Evolutionary conservation across 495 filamentous ascomycete genomes (phyloP).

Genomic region (Aspergillus campestris): DNA sequence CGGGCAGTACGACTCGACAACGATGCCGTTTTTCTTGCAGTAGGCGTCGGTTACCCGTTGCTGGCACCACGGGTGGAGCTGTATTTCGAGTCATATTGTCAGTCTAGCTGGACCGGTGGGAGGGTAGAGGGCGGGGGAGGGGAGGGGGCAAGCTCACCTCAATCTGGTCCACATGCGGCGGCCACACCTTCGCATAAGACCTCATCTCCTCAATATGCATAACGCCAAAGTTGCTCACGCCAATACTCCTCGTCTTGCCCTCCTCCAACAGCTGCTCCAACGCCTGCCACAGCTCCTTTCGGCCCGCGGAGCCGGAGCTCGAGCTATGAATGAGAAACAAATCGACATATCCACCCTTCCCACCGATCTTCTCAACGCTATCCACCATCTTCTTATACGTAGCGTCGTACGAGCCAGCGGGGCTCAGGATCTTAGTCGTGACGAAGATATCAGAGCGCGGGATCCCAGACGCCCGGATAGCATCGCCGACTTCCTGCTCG

Average conservation of each 20-base stretch:
- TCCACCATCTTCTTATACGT: slow-evolving; percentile 51
- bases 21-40: slow-evolving; percentile 51
- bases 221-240: slow-evolving; percentile 64
- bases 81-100: neutral
- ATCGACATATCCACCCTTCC: slow-evolving; percentile 58
- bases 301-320: slow-evolving; percentile 39
- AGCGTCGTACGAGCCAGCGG: slow-evolving; percentile 46
- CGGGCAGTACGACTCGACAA: slow-evolving; percentile 59
- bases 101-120: neutral
- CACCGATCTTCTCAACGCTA: slow-evolving; percentile 53
- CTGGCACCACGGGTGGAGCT: slow-evolving; percentile 63
- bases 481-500: slow-evolving; percentile 57
- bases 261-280: slow-evolving; percentile 52
- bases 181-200: slow-evolving; percentile 51
- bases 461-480: slow-evolving; percentile 45
- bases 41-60: slow-evolving; percentile 52
- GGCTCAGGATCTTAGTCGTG: slow-evolving; percentile 57
- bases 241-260: slow-evolving; percentile 53
- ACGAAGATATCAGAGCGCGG: slow-evolving; percentile 53
- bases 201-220: slow-evolving; percentile 55
- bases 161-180: slow-evolving; percentile 64
- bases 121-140: no score
- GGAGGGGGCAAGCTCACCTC: slow-evolving; percentile 35
- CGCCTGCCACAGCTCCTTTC: slow-evolving; percentile 57
- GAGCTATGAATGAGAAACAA: slow-evolving; percentile 63